Conservation (phyloP, 306 rosid species). For the Dalbergia cochinchinensis region DNA sequence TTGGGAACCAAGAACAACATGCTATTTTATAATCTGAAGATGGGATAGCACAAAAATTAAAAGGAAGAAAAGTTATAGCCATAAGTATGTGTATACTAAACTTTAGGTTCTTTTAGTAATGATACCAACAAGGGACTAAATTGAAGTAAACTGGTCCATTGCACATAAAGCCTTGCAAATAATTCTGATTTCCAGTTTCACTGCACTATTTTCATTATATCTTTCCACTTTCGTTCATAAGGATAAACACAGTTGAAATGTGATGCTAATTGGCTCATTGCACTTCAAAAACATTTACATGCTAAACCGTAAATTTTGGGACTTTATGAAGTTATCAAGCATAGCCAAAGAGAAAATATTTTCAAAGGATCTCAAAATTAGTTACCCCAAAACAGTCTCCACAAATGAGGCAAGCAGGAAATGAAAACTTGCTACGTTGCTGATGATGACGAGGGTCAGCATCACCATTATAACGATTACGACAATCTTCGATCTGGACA, state of each 20-base stretch:
- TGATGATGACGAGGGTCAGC: conserved; percentile 81
- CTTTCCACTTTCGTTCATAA: not conserved
- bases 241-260: conserved; percentile 24
- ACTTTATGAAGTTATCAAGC: conserved; percentile 2
- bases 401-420: conserved; percentile 95
- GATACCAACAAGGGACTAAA: no score
- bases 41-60: not conserved
- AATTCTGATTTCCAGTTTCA: not conserved
- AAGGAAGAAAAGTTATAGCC: not conserved
- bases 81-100: not conserved
- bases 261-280: not conserved
- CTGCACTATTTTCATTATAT: conserved; percentile 1
- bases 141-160: no score
- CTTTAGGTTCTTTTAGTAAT: not conserved
- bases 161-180: no score
- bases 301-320: no score
- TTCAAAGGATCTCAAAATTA: not conserved
- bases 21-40: not conserved
- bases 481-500: conserved; percentile 92
- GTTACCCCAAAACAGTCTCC: conserved; percentile 97
- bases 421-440: conserved; percentile 84
- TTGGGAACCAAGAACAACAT: not conserved
- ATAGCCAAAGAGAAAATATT: conserved; percentile 22
- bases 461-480: conserved; percentile 95
- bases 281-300: no score